Percentiles rank a stretch among this genome's conserved stretches.
Evolutionary conservation across 805 yeast genomes (phyloP).

Genomic region (Sugiyamaella marilandica): DNA sequence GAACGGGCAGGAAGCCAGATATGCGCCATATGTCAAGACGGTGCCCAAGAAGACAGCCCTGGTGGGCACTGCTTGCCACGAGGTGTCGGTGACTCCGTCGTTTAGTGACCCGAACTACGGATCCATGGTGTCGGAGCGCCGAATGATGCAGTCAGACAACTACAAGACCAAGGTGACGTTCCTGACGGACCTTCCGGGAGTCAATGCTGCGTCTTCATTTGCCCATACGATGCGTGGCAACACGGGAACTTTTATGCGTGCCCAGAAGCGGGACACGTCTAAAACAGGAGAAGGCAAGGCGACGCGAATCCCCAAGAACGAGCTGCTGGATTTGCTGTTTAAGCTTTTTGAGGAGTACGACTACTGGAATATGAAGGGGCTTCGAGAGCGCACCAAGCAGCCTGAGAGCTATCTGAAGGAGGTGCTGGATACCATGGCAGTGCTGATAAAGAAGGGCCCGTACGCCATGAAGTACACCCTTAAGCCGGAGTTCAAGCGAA

Average conservation of each 20-base stretch:
- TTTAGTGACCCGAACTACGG: slow-evolving; percentile 65
- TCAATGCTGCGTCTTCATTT: slow-evolving; percentile 68
- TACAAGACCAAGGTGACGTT: slow-evolving; percentile 62
- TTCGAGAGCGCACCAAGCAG: slow-evolving; percentile 89
- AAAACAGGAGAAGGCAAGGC: slow-evolving; percentile 72
- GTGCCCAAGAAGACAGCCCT: slow-evolving; percentile 84
- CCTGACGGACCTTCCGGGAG: slow-evolving; percentile 78
- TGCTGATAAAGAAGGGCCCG: slow-evolving; percentile 89
- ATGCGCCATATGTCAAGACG: slow-evolving; percentile 78
- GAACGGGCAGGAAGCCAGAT: slow-evolving; percentile 32
- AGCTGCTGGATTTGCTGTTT: slow-evolving; percentile 81
- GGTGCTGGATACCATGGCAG: slow-evolving; percentile 84
- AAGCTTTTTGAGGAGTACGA: slow-evolving; percentile 89
- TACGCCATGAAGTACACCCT: slow-evolving; percentile 88
- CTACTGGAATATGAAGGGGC: slow-evolving; percentile 93
- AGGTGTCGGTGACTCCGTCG: slow-evolving; percentile 82
- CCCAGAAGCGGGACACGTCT: slow-evolving; percentile 31
- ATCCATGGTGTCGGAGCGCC: slow-evolving; percentile 55
- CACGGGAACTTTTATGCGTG: slow-evolving; percentile 61
- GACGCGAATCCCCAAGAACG: slow-evolving; percentile 89
- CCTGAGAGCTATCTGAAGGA: slow-evolving; percentile 89
- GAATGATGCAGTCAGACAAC: slow-evolving; percentile 37
- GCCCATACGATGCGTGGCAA: slow-evolving; percentile 75
- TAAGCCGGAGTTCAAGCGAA: slow-evolving; percentile 81
- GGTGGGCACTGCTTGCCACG: slow-evolving; percentile 85